Base-by-base conservation (phyloP, 768 basidiomycete species). In the Amanita fuliginea region DNA sequence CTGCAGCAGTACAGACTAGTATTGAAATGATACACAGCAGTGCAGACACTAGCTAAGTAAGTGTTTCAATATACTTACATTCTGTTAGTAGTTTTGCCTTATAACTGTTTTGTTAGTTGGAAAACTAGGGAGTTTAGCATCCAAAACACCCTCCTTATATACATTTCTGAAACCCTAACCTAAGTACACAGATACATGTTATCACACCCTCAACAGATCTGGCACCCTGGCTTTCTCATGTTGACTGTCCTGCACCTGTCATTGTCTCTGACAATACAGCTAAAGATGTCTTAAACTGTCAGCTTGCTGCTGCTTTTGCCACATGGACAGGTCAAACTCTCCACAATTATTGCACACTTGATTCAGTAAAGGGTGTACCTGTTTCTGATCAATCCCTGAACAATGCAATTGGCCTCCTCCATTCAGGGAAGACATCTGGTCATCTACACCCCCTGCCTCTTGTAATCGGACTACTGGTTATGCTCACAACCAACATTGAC, bases 401-500 rank as follows among this genome's bases (percentile, higher is more conserved):
- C 7, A 4, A 22, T 6, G 9, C 7, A 4, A 19, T 42, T 5
- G 16, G 14, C 16, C 41, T 21, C 22, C 41, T 42, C 14, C 41
- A 19, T 22, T 42, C 41, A 18, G 41, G 41, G 6, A 7, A 22
- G 22, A 42, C 41, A 6, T 4, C 13, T 4, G 22, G 9, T 14
- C 10, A 21, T 3, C 6, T 26, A 21, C 4, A 42, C 4, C 16
- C 4, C 9, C n/a, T 42, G n/a, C 42, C 42, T 11, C 26, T 44
- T 4, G 42, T 16, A 6, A 7, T 44, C 4, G 70, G 69, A 0
- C 71, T 73, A 68, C 68, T 67, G 0, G 64, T 73, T 0, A 59
- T 71, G 42, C 51, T 73, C 0, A 47, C 57, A 0, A 59, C 65
- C n/a, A 73, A 71, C 43, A 69, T 59, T 49, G 69, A 71, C 42